Evolutionary conservation across 768 basidiomycete genomes (phyloP), one percentile per base, ranked within the genome.

Genomic region (Podaxis sp.): DNA sequence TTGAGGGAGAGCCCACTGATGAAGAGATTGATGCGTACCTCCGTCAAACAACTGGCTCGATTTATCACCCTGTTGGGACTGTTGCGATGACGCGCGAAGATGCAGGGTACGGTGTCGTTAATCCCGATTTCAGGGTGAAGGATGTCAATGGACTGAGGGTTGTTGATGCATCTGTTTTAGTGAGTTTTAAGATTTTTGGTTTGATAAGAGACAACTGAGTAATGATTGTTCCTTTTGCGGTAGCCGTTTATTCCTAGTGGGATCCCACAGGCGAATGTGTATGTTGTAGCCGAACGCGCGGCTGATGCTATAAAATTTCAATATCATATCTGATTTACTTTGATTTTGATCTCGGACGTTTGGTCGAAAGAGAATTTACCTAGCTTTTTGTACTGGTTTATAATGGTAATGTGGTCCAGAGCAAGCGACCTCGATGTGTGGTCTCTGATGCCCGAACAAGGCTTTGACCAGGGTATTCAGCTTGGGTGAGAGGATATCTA

Each of bases 91-190:
- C 71, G 7, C 63, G 72, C 0, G 57, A 58, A 51, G 62, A 64
- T 46, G 72, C 71, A 1, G 54, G 61, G 6, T 65, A 53, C 27
- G 62, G 62, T 42, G 62, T 63, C 1, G 62, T 59, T 13, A 54
- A 63, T 32, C 57, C 62, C 32, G 66, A 74, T 46, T 64, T 77
- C 48, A 62, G 55, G 36, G 71, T 78, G 18, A 76, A 77, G 65
- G 72, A 72, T 4, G 64, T 72, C 2, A 50, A 40, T 1, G 76
- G 73, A 1, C 52, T 78, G 18, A 64, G 75, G 16, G 65, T 79
- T 21, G 73, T 77, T 16, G 76, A 78, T 67, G 70, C 73, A n/a
- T 74, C 74, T 27, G 66, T 77, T 32, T 59, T 52, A 14, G 37
- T 48, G 10, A 50, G 55, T 36, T 37, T 32, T 25, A 3, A 23